Evolutionary conservation across 2,329 filamentous ascomycete species (phyloP).

Genomic region (Biscogniauxia sp.): DNA sequence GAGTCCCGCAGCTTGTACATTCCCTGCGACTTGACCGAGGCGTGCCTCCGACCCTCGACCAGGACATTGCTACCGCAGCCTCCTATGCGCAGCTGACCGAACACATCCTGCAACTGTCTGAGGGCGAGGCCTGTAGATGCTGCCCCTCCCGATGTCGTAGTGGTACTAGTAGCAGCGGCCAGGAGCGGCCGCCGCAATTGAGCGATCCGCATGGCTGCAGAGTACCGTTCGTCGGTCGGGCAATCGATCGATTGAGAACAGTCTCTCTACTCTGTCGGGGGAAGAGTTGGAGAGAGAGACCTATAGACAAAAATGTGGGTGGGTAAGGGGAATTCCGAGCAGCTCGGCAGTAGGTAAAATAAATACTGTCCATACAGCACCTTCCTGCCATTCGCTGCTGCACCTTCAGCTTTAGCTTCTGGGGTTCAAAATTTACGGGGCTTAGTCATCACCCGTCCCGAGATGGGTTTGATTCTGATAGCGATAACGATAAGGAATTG

Average conservation of each 20-base stretch:
- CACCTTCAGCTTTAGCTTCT: conserved; percentile 1
- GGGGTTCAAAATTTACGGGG: conserved; percentile 32
- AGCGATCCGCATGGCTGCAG: conserved; percentile 39
- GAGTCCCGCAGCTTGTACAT: conserved; percentile 64
- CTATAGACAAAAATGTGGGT: too few relatives aligned
- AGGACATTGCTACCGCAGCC: conserved; percentile 33
- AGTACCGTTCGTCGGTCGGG: conserved; percentile 12
- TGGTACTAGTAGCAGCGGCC: conserved; percentile 30
- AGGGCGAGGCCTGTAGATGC: conserved; percentile 17
- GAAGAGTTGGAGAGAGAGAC: too few relatives aligned
- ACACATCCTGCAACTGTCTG: conserved; percentile 35
- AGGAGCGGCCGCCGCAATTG: conserved; percentile 44
- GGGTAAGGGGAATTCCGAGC: not conserved
- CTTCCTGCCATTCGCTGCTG: too few relatives aligned
- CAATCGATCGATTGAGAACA: too few relatives aligned
- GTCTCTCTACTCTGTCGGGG: not conserved
- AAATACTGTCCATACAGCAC: too few relatives aligned
- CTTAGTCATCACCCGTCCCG: conserved; percentile 34
- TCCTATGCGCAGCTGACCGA: conserved; percentile 31
- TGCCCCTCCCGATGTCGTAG: conserved; percentile 18
- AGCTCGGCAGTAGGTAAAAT: too few relatives aligned
- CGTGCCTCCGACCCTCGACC: conserved; percentile 52
- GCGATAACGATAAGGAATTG: conserved; percentile 27
- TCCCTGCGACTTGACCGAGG: conserved; percentile 63
- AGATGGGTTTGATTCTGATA: too few relatives aligned